Conservation (phyloP, 352 stramenopile genomes). For the Globisporangium uncinulatum region DNA sequence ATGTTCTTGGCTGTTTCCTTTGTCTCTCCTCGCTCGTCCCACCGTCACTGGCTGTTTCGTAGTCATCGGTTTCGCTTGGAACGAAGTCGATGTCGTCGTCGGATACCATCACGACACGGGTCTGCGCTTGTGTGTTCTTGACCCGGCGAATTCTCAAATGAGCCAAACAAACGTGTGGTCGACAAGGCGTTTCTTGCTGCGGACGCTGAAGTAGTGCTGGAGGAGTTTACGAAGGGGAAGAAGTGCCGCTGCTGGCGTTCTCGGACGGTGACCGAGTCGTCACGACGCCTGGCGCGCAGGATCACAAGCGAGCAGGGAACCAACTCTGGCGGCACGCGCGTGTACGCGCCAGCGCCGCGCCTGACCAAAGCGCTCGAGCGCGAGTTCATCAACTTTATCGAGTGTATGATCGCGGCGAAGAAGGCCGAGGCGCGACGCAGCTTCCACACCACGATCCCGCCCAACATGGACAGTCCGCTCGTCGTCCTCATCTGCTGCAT, state of each 20-base stretch:
- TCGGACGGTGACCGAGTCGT: constrained; percentile 95
- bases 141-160: too few relatives aligned
- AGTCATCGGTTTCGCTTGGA: too few relatives aligned
- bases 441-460: too few relatives aligned
- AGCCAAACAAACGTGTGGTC: constrained; percentile 51
- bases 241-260: constrained; percentile 97
- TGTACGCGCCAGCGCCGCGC: constrained; percentile 96
- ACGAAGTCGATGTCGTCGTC: too few relatives aligned
- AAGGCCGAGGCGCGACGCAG: constrained; percentile 93
- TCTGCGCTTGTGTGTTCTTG: too few relatives aligned
- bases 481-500: too few relatives aligned
- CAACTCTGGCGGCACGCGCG: constrained; percentile 99
- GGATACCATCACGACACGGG: too few relatives aligned
- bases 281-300: constrained; percentile 96
- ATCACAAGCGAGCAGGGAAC: constrained; percentile 99
- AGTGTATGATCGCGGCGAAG: constrained; percentile 72
- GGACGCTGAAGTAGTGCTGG: constrained; percentile 96
- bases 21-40: too few relatives aligned
- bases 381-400: constrained; percentile 88
- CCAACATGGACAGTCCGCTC: too few relatives aligned
- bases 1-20: too few relatives aligned
- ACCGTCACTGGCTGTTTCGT: too few relatives aligned
- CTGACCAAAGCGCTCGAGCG: constrained; percentile 90
- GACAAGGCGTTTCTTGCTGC: constrained; percentile 95
- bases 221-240: constrained; percentile 98